Evolutionary conservation across 768 basidiomycete species (phyloP).

Genomic region (Serendipita sp.): DNA sequence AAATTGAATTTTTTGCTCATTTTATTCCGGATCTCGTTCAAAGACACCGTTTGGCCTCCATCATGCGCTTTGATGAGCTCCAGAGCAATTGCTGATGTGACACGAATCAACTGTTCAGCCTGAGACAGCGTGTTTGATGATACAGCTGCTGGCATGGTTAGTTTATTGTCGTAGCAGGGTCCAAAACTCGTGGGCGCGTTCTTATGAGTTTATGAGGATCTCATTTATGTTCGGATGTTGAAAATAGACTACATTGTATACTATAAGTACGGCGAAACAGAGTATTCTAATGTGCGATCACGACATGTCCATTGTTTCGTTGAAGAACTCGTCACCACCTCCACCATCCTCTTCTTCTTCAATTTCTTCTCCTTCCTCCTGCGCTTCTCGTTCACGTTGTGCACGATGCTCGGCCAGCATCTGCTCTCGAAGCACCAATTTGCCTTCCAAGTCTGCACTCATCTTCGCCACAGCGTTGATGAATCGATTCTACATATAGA

Average conservation of each 20-base stretch:
- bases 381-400: background rate
- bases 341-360: background rate
- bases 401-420: conserved; percentile 53
- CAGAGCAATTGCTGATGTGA: conserved; percentile 87
- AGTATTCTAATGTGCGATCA: background rate
- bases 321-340: background rate
- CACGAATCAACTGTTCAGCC: conserved; percentile 75
- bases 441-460: conserved; percentile 71
- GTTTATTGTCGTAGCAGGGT: background rate
- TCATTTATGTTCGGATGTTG: too few species aligned
- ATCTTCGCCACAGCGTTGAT: conserved; percentile 85
- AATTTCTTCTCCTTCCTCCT: background rate
- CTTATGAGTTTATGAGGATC: too few species aligned
- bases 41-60: conserved; percentile 54
- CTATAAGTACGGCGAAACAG: too few species aligned
- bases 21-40: conserved; percentile 74
- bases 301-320: background rate
- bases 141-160: background rate
- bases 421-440: conserved; percentile 61
- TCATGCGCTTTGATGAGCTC: conserved; percentile 85
- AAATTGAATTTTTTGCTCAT: conserved; percentile 82
- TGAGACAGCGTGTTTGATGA: conserved; percentile 36
- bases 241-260: too few species aligned
- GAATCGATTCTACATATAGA: conserved; percentile 56
- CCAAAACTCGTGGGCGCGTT: background rate